These are phyloP conservation scores for Coemansia sp. DNA, from an alignment of 192 early-diverging fungal genomes.

Conservation along the genomic window DNA sequence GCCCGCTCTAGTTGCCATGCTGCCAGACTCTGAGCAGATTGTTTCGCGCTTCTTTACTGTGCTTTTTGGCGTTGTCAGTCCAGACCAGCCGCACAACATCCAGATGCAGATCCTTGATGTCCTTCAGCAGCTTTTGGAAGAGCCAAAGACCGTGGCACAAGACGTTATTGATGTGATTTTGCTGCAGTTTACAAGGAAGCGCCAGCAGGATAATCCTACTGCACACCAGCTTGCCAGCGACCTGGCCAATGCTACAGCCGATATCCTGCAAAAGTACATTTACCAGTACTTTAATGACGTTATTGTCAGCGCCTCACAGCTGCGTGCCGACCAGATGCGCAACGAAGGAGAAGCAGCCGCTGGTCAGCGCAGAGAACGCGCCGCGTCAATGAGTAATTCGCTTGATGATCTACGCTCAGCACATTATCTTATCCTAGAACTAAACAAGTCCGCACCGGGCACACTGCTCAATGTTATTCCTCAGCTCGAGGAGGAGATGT, in stretches of 20 bases:
- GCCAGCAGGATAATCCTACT: conserved; percentile 66
- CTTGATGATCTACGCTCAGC: conserved; percentile 61
- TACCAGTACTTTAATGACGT: conserved; percentile 91
- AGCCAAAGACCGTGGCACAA: conserved; percentile 64
- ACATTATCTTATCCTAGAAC: conserved; percentile 79
- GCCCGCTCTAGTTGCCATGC: conserved; percentile 76
- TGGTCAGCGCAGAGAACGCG: conserved; percentile 32
- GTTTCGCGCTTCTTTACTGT: conserved; percentile 68
- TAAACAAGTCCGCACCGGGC: conserved; percentile 71
- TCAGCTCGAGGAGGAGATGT: conserved; percentile 89
- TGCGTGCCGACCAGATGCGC: conserved; percentile 23
- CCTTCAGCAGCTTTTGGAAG: conserved; percentile 79
- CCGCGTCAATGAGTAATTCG: conserved; percentile 41
- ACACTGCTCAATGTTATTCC: conserved; percentile 90
- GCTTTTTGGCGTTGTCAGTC: conserved; percentile 70
- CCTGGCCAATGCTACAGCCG: conserved; percentile 70
- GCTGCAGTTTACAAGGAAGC: conserved; percentile 68
- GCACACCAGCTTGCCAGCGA: conserved; percentile 79
- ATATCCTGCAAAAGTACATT: conserved; percentile 86
- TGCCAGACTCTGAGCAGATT: conserved; percentile 75
- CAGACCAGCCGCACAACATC: conserved; percentile 73
- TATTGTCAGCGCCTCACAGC: conserved; percentile 63
- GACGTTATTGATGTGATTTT: conserved; percentile 88
- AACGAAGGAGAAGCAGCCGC: conserved; percentile 13
- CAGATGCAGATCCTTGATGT: conserved; percentile 79